A percentile compares a stretch with the other conserved stretches of the same genome.
Conservation (phyloP, 306 rosid species). For the Rosa multiflora region DNA sequence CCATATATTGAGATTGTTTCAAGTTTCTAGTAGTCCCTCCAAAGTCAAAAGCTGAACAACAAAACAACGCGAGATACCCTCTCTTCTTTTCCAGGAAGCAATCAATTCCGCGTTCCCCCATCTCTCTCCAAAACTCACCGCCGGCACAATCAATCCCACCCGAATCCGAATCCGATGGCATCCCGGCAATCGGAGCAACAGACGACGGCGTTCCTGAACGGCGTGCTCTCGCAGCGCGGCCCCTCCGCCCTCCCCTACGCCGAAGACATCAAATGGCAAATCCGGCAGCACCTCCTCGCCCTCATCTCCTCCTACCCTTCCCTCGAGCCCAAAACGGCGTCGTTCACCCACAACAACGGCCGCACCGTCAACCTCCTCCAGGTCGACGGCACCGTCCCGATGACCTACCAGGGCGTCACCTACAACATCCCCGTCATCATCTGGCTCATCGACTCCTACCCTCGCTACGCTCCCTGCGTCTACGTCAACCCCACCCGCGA, state of each 20-base stretch:
- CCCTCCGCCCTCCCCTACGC: conserved; percentile 86
- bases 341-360: conserved; percentile 93
- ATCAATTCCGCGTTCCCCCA: too few species aligned
- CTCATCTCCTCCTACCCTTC: conserved; percentile 63
- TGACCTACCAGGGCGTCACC: conserved; percentile 64
- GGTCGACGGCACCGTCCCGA: conserved; percentile 86
- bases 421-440: conserved; percentile 87
- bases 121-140: too few species aligned
- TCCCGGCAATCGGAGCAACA: conserved; percentile 37
- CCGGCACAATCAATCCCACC: too few species aligned
- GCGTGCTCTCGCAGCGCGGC: conserved; percentile 96
- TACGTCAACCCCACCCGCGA: conserved; percentile 93
- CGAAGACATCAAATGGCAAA: conserved; percentile 84
- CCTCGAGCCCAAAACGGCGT: conserved; percentile 79
- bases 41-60: too few species aligned
- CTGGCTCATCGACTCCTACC: conserved; percentile 95
- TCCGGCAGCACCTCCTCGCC: conserved; percentile 79
- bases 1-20: too few species aligned
- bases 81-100: too few species aligned
- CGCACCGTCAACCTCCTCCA: conserved; percentile 90
- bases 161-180: conserved; percentile 10
- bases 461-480: conserved; percentile 83
- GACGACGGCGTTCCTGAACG: conserved; percentile 65
- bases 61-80: too few species aligned
- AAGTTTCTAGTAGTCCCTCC: too few species aligned